phyloP scores from a whole-genome alignment of 176 grass and related monocot genomes.

The Chrysopogon serrulatus region DNA sequence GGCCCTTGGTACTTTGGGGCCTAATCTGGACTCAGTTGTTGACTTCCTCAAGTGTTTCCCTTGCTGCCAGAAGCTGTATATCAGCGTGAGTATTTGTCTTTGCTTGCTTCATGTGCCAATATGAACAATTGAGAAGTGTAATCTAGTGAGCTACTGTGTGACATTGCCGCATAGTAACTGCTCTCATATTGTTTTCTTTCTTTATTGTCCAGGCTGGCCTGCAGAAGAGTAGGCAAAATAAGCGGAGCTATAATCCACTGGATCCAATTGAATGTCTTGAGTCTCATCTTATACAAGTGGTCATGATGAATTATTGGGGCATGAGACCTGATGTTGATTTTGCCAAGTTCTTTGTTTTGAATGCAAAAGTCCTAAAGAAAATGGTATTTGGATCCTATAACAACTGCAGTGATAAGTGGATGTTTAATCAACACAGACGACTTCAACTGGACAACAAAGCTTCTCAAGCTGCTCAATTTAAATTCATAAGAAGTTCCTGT shows the following conservation, averaged over 20 bases:
- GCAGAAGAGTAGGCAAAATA: neutral
- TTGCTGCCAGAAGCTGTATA: neutral
- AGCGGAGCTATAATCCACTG: neutral
- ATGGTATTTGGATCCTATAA: neutral
- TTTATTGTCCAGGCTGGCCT: neutral
- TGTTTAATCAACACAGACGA: neutral
- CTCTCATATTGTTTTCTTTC: neutral
- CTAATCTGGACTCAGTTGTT: neutral
- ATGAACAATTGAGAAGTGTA: neutral
- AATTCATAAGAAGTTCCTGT: too few relatives aligned
- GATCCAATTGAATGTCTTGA: constrained; percentile 20
- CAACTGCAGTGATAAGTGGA: neutral
- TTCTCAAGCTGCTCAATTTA: neutral
- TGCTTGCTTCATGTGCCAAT: neutral
- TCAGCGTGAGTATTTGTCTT: neutral
- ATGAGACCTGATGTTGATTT: constrained; percentile 1
- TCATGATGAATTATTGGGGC: neutral
- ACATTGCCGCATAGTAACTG: neutral
- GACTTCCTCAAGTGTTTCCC: neutral
- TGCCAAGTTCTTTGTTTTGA: constrained; percentile 26
- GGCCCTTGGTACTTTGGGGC: neutral
- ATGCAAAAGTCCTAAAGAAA: neutral
- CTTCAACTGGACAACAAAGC: neutral
- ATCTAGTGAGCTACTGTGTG: neutral
- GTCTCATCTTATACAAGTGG: neutral